Conservation (phyloP, 352 stramenopile genomes). For the Globisporangium paddicum region DNA sequence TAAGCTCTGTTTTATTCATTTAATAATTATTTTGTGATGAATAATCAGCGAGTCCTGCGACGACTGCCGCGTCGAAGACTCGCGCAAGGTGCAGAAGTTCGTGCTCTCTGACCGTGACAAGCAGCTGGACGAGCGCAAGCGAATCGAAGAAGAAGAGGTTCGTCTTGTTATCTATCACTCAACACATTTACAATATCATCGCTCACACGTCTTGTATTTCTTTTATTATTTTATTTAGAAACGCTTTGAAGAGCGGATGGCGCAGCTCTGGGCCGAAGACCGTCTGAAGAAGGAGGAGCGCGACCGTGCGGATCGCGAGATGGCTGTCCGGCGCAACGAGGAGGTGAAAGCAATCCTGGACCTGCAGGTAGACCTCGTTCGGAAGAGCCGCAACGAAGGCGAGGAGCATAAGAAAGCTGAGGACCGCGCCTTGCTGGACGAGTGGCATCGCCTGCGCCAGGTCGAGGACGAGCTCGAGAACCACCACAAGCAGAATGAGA, state of each 20-base stretch:
- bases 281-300: conserved; percentile 71
- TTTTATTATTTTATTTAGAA: conserved; percentile 16
- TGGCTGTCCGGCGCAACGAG: conserved; percentile 41
- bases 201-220: neutral
- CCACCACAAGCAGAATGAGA: conserved; percentile 46
- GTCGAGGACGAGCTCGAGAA: conserved; percentile 62
- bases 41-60: conserved; percentile 59
- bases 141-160: conserved; percentile 44
- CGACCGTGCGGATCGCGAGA: conserved; percentile 49
- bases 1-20: too few relatives aligned
- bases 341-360: conserved; percentile 76
- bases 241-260: conserved; percentile 48
- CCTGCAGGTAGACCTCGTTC: conserved; percentile 61
- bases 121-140: conserved; percentile 54
- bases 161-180: neutral
- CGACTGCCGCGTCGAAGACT: conserved; percentile 56
- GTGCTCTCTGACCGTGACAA: conserved; percentile 52
- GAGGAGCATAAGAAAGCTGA: conserved; percentile 39
- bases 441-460: conserved; percentile 56
- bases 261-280: conserved; percentile 67
- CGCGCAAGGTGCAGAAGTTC: conserved; percentile 53
- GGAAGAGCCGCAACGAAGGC: conserved; percentile 35
- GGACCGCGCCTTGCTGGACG: conserved; percentile 45
- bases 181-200: neutral
- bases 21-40: too few relatives aligned